Evolutionary conservation across 352 stramenopile species (phyloP).

Genomic region (Phytopythium mirpurense): DNA sequence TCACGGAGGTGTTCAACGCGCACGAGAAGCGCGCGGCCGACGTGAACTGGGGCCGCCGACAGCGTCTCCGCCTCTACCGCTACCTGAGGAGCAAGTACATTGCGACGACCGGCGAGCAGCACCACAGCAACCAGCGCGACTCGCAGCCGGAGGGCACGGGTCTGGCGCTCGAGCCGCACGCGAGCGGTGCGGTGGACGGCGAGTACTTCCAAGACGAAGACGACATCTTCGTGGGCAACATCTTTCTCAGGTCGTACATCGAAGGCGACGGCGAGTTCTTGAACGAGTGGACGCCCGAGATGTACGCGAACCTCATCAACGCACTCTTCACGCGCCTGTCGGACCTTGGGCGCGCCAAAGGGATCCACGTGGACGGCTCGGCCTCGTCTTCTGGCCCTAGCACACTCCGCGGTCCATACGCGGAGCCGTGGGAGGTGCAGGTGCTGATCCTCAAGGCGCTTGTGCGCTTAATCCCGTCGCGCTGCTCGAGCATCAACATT

Average conservation of each 20-base stretch:
- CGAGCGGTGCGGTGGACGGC: conserved; percentile 1
- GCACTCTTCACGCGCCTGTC: conserved; percentile 55
- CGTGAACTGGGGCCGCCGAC: conserved; percentile 62
- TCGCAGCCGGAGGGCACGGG: conserved; percentile 10
- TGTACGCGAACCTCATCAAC: conserved; percentile 62
- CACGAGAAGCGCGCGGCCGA: conserved; percentile 65
- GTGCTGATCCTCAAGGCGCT: conserved; percentile 77
- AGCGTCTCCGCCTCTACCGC: conserved; percentile 49
- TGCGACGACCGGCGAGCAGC: conserved; percentile 23
- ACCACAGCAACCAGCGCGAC: conserved; percentile 16
- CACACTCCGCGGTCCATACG: conserved; percentile 4
- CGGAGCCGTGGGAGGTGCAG: conserved; percentile 72
- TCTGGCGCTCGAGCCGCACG: neutral
- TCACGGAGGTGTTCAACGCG: conserved; percentile 69
- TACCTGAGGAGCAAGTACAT: conserved; percentile 70
- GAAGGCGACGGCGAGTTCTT: conserved; percentile 76
- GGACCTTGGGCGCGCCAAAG: conserved; percentile 48
- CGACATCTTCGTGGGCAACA: conserved; percentile 75
- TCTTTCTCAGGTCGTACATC: conserved; percentile 80
- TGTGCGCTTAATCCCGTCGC: conserved; percentile 45
- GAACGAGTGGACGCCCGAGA: conserved; percentile 64
- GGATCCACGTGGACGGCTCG: conserved; percentile 9
- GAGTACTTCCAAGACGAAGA: conserved; percentile 32
- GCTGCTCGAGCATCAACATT: conserved; percentile 52
- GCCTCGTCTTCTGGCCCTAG: neutral